These are phyloP conservation scores for Heliamphora pulchella DNA, from an alignment of 179 eudicot species.

Conservation along the genomic window DNA sequence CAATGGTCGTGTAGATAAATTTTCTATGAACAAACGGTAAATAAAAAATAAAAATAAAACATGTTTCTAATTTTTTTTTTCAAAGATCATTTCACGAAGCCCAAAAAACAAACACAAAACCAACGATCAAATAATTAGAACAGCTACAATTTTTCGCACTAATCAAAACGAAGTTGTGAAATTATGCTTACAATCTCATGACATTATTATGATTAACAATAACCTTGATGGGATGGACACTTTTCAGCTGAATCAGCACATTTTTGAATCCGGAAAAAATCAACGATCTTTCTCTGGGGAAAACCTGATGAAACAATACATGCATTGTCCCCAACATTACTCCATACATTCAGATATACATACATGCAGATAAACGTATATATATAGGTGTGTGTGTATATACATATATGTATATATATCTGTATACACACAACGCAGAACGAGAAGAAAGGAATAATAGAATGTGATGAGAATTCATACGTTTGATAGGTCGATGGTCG, in stretches of 20 bases:
- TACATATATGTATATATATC: background rate
- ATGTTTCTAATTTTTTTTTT: background rate
- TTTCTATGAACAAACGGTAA: too few relatives aligned
- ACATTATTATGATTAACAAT: conserved; percentile 8
- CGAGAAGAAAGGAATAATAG: background rate
- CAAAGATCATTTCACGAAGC: background rate
- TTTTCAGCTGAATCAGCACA: conserved; percentile 22
- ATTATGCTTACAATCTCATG: background rate
- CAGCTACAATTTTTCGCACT: background rate
- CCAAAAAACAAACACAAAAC: background rate
- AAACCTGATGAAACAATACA: conserved; percentile 43
- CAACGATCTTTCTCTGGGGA: conserved; percentile 72
- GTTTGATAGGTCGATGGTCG: conserved; percentile 32
- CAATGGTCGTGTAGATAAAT: too few relatives aligned
- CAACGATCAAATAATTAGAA: background rate
- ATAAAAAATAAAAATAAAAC: background rate
- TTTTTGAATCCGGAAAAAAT: conserved; percentile 78
- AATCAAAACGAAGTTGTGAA: background rate
- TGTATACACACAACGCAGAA: background rate
- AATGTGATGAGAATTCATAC: conserved; percentile 25
- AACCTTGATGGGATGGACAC: conserved; percentile 53
- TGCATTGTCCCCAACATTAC: background rate
- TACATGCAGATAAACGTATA: background rate
- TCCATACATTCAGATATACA: background rate
- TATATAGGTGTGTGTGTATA: too few relatives aligned